Base-by-base conservation (phyloP, 164 flowering plant species). In the Tinospora cordifolia region DNA sequence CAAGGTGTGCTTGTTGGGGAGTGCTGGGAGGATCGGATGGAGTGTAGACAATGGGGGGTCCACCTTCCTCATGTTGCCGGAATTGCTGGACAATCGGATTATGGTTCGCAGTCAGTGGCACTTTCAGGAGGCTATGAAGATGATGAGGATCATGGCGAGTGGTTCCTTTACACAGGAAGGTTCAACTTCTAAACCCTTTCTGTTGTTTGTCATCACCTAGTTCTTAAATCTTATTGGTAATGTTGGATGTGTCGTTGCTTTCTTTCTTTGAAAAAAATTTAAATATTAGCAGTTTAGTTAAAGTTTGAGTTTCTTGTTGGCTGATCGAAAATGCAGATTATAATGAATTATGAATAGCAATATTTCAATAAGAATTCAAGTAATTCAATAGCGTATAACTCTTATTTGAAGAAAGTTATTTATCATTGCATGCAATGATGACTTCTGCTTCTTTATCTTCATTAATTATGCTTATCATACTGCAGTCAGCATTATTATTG, bases 91-190 rank as follows among this genome's bases (percentile, higher is more conserved):
- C 92, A 89, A 67, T 73, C 90, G 0, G 75, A 76, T 13, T 70
- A 81, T 78, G 98, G 97, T 14, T 84, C 94, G 0, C 97, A 91
- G 72, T 93, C 98, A 1, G 96, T 93, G 30, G 97, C 83, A 0
- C 89, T 93, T 24, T 88, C 98, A 2, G 97, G 97, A 46, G 98
- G 98, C 0, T 93, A 91, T 63, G 65, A 74, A 36, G 96, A 91
- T 71, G 98, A 93, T 40, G 93, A 93, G 76, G 98, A 91, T 74
- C 91, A 93, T 75, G 98, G 98, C 9, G 98, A 93, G 77, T 93
- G 97, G 98, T 91, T 93, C 66, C 87, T 93, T 34, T 93, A 91
- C 75, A 93, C 97, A 1, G 98, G 97, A 76, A 91, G 97, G 97
- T 91, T 67, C 68, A 81, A 70, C 64, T 54, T 22, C 64, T 6